Percentiles rank a stretch among this genome's conserved stretches.
Evolutionary conservation across 2,329 filamentous ascomycete species (phyloP).

Genomic region (Claviceps sp.): DNA sequence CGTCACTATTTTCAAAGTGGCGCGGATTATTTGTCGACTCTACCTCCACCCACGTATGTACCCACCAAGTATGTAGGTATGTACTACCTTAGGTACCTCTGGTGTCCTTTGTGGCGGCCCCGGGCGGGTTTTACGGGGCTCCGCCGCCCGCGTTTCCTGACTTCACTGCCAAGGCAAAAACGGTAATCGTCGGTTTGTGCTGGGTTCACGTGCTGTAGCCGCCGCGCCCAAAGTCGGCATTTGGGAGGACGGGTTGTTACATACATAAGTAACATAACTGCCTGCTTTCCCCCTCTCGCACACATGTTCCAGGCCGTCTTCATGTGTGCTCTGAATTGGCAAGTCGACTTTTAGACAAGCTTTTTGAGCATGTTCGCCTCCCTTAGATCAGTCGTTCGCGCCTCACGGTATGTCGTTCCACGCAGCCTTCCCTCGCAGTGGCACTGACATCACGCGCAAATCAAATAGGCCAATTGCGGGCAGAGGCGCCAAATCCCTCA

Average conservation of each 20-base stretch:
- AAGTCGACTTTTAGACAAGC: not conserved
- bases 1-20: constrained; percentile 5
- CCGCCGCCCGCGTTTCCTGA: too few species aligned
- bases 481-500: constrained; percentile 4
- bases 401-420: constrained; percentile 1
- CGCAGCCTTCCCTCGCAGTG: not conserved
- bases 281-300: too few species aligned
- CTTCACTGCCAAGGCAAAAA: not conserved
- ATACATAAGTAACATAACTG: too few species aligned
- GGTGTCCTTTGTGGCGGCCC: not conserved
- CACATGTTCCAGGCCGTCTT: too few species aligned
- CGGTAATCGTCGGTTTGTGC: too few species aligned
- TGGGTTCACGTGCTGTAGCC: too few species aligned
- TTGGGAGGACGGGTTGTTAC: too few species aligned
- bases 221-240: too few species aligned
- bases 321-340: too few species aligned
- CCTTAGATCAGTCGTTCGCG: not conserved
- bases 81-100: too few species aligned
- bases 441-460: not conserved
- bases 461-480: not conserved
- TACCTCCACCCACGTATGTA: too few species aligned
- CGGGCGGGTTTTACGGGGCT: not conserved
- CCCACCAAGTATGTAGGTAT: too few species aligned
- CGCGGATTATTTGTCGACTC: constrained; percentile 6
- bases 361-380: not conserved